These are phyloP conservation scores for Gossypium schwendimanii DNA, from an alignment of 441 rosid species.

Conservation along the genomic window DNA sequence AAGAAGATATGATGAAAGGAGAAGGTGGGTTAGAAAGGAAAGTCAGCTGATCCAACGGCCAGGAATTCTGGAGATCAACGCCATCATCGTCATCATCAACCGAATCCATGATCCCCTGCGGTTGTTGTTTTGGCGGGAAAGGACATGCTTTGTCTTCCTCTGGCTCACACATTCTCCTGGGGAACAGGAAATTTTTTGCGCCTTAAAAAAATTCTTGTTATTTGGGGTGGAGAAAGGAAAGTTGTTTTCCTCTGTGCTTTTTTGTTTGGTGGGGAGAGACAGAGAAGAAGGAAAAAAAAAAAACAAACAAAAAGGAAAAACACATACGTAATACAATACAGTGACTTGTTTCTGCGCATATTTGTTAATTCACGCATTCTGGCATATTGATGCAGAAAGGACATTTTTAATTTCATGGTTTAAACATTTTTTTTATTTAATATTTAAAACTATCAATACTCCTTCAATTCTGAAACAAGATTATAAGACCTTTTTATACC, in stretches of 20 bases:
- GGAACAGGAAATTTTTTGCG: slow-evolving; percentile 13
- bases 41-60: slow-evolving; percentile 66
- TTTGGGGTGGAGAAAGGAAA: not conserved
- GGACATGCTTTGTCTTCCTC: slow-evolving; percentile 31
- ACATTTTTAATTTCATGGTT: too few relatives aligned
- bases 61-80: slow-evolving; percentile 52
- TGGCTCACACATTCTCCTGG: slow-evolving; percentile 46
- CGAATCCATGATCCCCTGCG: slow-evolving; percentile 30
- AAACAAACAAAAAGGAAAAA: not conserved
- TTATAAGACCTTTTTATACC: too few relatives aligned
- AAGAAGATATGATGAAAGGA: slow-evolving; percentile 37
- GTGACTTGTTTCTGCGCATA: slow-evolving; percentile 9
- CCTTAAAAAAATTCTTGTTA: not conserved
- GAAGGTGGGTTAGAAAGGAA: slow-evolving; percentile 46
- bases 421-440: too few relatives aligned
- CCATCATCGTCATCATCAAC: slow-evolving; percentile 83
- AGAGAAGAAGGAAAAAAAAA: slow-evolving; percentile 6
- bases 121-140: slow-evolving; percentile 12
- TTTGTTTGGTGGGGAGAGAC: slow-evolving; percentile 16
- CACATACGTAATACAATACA: not conserved
- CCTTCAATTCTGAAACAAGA: too few relatives aligned
- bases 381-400: too few relatives aligned
- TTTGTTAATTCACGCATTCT: not conserved
- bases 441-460: too few relatives aligned
- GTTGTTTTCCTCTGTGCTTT: not conserved